Evolutionary conservation across 495 filamentous ascomycete genomes (phyloP), one percentile per base, ranked within the genome.

Genomic region (Aspergillus leporis): DNA sequence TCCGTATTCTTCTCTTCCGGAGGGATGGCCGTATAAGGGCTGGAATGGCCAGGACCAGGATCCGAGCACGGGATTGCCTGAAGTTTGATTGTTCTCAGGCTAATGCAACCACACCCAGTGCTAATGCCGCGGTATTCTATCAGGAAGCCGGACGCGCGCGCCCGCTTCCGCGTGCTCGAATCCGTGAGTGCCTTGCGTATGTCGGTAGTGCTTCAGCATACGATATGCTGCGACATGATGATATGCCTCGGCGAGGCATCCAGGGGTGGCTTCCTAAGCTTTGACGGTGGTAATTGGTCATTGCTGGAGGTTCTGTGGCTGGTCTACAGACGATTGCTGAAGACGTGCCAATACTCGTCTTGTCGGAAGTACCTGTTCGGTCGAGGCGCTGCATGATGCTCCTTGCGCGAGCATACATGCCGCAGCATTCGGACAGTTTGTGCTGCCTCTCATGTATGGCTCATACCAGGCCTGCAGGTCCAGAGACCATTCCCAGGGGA

Each of bases 21-120:
- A 75, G 25, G 80, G 80, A 7, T 83, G 80, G 81, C 81, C 81
- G n/a, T 69, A 73, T 60, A 61, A 77, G 52, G 81, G 80, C 40
- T 83, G 81, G 79, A 64, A 77, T 16, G 77, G 78, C 19, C 74
- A 81, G 64, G 55, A 62, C 16, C 76, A 79, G 55, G 71, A 79
- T 59, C 71, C 74, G 1, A 72, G 48, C 13, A 60, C 63, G 55
- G 73, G 71, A 28, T 59, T 80, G 50, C 77, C 77, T 14, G 73
- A 74, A 41, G 38, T 14, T 41, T 41, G 38, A 41, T 41, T 41
- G 34, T 36, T 41, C 9, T 3, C 13, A 41, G n/a, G 38, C 38
- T 41, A 14, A n/a, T n/a, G 38, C 38, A 41, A 14, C 38, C 38
- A 41, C 38, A 6, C 38, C 38, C 16, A 41, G 38, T 41, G 16